phyloP scores from a whole-genome alignment of 305 asterid species.

The Fraxinus greggii region DNA sequence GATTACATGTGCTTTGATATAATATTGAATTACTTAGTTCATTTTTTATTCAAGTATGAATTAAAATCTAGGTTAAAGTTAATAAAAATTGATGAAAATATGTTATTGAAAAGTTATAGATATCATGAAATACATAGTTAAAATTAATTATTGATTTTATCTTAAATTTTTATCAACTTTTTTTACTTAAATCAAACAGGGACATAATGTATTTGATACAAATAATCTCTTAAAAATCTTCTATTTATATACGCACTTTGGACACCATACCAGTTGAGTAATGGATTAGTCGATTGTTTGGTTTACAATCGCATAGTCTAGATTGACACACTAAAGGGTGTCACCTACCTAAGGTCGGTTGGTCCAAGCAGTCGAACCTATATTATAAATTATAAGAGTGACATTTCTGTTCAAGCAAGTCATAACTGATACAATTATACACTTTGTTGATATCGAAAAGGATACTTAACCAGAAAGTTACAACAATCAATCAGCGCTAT shows the following conservation, averaged over 20 bases:
- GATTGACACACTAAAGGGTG: too few species aligned
- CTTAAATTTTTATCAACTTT: too few species aligned
- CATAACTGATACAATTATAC: background rate
- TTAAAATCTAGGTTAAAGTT: too few species aligned
- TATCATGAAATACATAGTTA: too few species aligned
- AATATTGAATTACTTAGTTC: too few species aligned
- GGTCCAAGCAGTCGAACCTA: background rate
- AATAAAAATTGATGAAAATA: too few species aligned
- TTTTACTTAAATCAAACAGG: too few species aligned
- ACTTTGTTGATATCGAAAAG: background rate
- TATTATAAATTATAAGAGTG: background rate
- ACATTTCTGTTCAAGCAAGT: background rate
- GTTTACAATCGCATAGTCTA: background rate
- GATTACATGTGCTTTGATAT: background rate
- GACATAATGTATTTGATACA: background rate
- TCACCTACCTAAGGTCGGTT: background rate
- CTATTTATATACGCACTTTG: background rate
- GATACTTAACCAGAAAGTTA: background rate
- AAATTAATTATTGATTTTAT: too few species aligned
- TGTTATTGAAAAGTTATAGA: too few species aligned
- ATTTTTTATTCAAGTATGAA: too few species aligned
- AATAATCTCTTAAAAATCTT: too few species aligned
- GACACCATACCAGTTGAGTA: background rate
- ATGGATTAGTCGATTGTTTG: background rate
- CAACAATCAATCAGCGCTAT: background rate